Base-by-base conservation (phyloP, 208 protist genomes). In the Vickermania ingenoplastis region DNA sequence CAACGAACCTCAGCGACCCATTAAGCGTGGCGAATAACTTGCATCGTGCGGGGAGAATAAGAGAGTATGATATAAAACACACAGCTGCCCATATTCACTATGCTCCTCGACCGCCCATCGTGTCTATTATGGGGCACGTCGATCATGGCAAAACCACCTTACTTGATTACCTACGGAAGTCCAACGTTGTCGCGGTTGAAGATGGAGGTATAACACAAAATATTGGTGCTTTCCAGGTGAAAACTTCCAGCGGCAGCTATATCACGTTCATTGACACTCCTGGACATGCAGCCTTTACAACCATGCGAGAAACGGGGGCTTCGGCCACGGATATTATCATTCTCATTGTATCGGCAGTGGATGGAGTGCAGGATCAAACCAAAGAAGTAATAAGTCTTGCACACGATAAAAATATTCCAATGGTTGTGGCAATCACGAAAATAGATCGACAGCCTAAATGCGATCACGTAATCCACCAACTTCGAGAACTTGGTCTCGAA, bases 111-210 rank as follows among this genome's bases (percentile, higher is more conserved):
- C 82, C 95, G 26, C 97, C 98, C 0, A 78, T 99, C 25, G 97
- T 99, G 0, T 97, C 96, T 5, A 92, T 99, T 41, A 98, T 99
- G 94, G 98, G 98, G n/a, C 98, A 99, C 69, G 97, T 99, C 28
- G 97, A 99, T 67, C 97, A 99, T 62, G 98, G 97, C 50, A 99
- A 99, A 74, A 99, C 97, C 21, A 97, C 94, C 22, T 73, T 99
- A 29, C 81, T 99, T 13, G 98, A 99, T 61, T 81, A 79, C 49
- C 71, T 99, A 28, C 83, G 98, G 3, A 83, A 91, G 26, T 90
- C 95, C 1, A 92, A 92, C 53, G 86, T 99, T 3, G 96, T 91
- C 0, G 76, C 86, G 1, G 61, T 73, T 1, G 97, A 99, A 81
- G 96, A 96, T 1, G 97, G 98, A 41, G 96, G 97, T n/a, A 99